Conservation (phyloP, 192 early-diverging fungal genomes). For the Coemansia sp. region DNA sequence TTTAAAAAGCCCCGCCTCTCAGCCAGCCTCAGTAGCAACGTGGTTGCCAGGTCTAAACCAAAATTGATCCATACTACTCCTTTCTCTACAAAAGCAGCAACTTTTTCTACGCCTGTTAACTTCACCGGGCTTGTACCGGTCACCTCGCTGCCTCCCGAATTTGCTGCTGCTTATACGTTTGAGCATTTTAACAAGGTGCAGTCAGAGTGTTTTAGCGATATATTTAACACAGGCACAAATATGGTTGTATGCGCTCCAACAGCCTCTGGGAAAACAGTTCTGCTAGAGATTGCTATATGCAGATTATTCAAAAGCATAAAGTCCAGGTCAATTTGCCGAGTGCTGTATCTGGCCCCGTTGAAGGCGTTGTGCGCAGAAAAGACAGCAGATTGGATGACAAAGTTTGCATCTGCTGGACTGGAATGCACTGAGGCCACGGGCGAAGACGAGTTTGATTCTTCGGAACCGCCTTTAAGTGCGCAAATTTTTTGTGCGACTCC, state of each 20-base stretch:
- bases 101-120: neutral
- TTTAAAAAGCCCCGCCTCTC: conserved; percentile 6
- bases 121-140: neutral
- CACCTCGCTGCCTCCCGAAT: conserved; percentile 7
- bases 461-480: conserved; percentile 21
- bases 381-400: conserved; percentile 58
- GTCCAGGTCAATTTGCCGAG: conserved; percentile 14
- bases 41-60: neutral
- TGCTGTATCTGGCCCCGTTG: conserved; percentile 67
- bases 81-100: neutral
- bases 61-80: neutral
- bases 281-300: conserved; percentile 60
- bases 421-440: conserved; percentile 57
- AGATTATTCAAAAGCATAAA: conserved; percentile 4
- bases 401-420: conserved; percentile 48
- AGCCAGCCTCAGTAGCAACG: neutral
- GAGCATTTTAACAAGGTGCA: conserved; percentile 33
- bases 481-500: conserved; percentile 63
- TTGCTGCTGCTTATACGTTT: conserved; percentile 23
- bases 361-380: conserved; percentile 67
- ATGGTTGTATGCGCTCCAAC: conserved; percentile 59
- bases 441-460: conserved; percentile 17
- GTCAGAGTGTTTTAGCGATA: conserved; percentile 20
- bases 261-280: conserved; percentile 65
- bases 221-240: conserved; percentile 14